phyloP scores from a whole-genome alignment of 2,329 filamentous ascomycete species.

The Apiospora phragmitis region DNA sequence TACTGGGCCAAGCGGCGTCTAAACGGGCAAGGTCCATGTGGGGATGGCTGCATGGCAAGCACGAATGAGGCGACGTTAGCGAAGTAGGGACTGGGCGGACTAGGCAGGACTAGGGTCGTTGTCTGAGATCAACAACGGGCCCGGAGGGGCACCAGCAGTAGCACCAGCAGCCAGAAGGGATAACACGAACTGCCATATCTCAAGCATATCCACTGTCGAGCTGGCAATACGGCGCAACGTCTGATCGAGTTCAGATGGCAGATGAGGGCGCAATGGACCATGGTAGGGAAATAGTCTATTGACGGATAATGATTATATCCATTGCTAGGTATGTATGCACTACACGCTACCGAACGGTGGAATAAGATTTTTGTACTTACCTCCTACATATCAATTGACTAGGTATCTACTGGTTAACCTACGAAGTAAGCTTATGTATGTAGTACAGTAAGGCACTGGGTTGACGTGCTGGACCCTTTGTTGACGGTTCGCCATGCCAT shows the following conservation, averaged over 20 bases:
- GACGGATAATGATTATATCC: neutral
- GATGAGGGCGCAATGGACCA: neutral
- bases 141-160: no score
- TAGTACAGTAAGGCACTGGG: no score
- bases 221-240: neutral
- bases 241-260: constrained; percentile 3
- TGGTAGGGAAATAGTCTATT: neutral
- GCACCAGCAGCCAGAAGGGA: neutral
- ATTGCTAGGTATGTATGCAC: neutral
- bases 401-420: no score
- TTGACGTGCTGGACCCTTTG: no score
- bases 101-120: neutral
- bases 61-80: constrained; percentile 3
- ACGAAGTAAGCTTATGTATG: no score
- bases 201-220: neutral
- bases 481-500: no score
- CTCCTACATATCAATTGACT: no score
- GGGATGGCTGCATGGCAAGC: constrained; percentile 3
- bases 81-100: neutral
- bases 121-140: neutral
- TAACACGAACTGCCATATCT: constrained; percentile 2
- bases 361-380: neutral
- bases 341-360: neutral
- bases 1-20: constrained; percentile 1
- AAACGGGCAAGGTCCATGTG: neutral